phyloP scores from a whole-genome alignment of 768 basidiomycete species.

The Crucibulum laeve region DNA sequence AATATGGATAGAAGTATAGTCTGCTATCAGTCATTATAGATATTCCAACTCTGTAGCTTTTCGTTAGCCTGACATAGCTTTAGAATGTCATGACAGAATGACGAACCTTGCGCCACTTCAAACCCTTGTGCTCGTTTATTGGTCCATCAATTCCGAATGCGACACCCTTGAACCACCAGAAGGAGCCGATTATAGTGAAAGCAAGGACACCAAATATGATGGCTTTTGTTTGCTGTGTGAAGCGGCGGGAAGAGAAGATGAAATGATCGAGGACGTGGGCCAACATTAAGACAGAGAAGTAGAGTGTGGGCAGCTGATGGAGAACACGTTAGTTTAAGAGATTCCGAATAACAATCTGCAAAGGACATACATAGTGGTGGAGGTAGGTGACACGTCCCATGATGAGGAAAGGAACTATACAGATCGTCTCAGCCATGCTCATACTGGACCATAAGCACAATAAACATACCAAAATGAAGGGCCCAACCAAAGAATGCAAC shows the following conservation, averaged over 20 bases:
- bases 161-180: conserved; percentile 93
- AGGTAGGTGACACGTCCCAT: conserved; percentile 98
- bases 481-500: conserved; percentile 90
- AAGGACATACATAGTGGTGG: conserved; percentile 82
- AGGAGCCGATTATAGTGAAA: conserved; percentile 61
- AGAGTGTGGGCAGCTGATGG: conserved; percentile 85
- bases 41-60: conserved; percentile 24
- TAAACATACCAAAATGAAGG: conserved; percentile 76
- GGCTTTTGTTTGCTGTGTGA: conserved; percentile 59
- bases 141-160: conserved; percentile 94
- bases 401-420: conserved; percentile 87
- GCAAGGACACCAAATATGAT: conserved; percentile 67
- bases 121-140: conserved; percentile 71
- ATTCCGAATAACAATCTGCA: neutral
- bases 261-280: conserved; percentile 92
- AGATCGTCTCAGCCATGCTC: conserved; percentile 1
- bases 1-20: too few relatives aligned
- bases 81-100: conserved; percentile 2
- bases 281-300: conserved; percentile 91
- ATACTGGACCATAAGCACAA: neutral
- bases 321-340: neutral
- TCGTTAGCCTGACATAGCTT: conserved; percentile 1
- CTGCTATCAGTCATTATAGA: conserved; percentile 21
- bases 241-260: conserved; percentile 72
- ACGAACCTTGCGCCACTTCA: conserved; percentile 69